Conservation (phyloP, 1,284 basidiomycete species). For the Earliella scabrosa region DNA sequence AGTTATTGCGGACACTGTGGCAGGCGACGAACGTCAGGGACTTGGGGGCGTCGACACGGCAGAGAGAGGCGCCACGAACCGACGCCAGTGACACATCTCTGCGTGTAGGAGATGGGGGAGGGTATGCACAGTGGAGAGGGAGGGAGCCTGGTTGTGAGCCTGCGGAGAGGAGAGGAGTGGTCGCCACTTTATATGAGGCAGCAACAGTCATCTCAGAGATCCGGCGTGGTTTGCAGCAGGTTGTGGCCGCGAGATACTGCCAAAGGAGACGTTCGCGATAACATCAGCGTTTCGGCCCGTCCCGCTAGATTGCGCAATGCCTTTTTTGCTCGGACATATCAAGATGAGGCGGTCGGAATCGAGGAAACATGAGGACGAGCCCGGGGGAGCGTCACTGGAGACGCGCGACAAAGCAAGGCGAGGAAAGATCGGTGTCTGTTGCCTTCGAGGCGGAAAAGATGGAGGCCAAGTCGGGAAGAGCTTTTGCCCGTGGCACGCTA, state of each 20-base stretch:
- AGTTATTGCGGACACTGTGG: constrained; percentile 58
- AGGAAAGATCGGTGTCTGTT: constrained; percentile 32
- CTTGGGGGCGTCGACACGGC: background rate
- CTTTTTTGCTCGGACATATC: constrained; percentile 33
- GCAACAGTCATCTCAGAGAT: constrained; percentile 23
- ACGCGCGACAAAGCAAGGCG: constrained; percentile 24
- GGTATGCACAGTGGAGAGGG: constrained; percentile 24
- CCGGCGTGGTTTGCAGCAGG: constrained; percentile 25
- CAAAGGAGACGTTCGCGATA: constrained; percentile 31
- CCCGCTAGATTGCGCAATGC: constrained; percentile 26
- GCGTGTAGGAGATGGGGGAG: constrained; percentile 9
- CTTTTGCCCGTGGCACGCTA: constrained; percentile 33
- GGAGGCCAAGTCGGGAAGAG: constrained; percentile 16
- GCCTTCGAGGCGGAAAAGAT: constrained; percentile 19
- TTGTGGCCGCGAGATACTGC: constrained; percentile 15
- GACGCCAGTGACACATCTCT: constrained; percentile 62
- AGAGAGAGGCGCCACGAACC: constrained; percentile 42
- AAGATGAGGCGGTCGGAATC: constrained; percentile 36
- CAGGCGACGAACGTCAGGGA: constrained; percentile 13
- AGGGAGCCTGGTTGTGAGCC: constrained; percentile 19
- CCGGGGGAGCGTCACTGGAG: constrained; percentile 19
- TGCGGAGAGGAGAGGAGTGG: constrained; percentile 12
- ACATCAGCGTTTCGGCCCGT: constrained; percentile 37
- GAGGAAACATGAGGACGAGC: constrained; percentile 27
- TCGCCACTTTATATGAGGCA: constrained; percentile 27